These are phyloP conservation scores for Chalara sp. DNA, from an alignment of 2,329 filamentous ascomycete species.

Conservation along the genomic window DNA sequence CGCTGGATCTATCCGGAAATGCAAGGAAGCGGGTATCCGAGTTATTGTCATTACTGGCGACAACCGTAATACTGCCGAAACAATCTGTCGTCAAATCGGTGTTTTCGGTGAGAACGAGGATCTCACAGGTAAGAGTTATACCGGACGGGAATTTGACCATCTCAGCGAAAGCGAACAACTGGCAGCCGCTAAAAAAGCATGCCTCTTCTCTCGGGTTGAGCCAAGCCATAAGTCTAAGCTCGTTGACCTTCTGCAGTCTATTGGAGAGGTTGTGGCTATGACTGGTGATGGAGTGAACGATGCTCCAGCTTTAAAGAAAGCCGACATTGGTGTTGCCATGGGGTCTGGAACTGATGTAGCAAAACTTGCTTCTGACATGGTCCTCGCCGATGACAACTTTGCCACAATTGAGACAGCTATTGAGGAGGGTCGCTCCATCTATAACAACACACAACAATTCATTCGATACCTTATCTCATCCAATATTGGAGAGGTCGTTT, in stretches of 20 bases:
- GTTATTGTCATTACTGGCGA: constrained; percentile 98
- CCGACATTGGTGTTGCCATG: constrained; percentile 98
- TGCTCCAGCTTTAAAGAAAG: constrained; percentile 94
- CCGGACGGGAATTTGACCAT: constrained; percentile 88
- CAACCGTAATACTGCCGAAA: constrained; percentile 95
- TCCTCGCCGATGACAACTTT: constrained; percentile 97
- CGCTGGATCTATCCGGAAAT: constrained; percentile 75
- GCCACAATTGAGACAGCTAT: constrained; percentile 94
- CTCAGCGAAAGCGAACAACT: constrained; percentile 74
- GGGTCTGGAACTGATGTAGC: constrained; percentile 95
- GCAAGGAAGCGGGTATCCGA: constrained; percentile 87
- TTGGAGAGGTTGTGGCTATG: constrained; percentile 96
- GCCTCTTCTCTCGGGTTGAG: constrained; percentile 92
- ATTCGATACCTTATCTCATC: constrained; percentile 98
- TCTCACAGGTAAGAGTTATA: constrained; percentile 86
- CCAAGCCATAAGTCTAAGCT: constrained; percentile 96
- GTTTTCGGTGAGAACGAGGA: constrained; percentile 80
- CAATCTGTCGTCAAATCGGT: constrained; percentile 94
- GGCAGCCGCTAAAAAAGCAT: constrained; percentile 76
- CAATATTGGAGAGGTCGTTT: constrained; percentile 98
- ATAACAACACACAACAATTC: constrained; percentile 99
- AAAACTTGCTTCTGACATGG: constrained; percentile 96
- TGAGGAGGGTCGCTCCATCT: constrained; percentile 95
- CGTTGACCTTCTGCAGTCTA: constrained; percentile 88
- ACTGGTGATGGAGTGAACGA: constrained; percentile 99